Evolutionary conservation across 495 filamentous ascomycete species (phyloP).

Genomic region (Schizothecium vesticola): DNA sequence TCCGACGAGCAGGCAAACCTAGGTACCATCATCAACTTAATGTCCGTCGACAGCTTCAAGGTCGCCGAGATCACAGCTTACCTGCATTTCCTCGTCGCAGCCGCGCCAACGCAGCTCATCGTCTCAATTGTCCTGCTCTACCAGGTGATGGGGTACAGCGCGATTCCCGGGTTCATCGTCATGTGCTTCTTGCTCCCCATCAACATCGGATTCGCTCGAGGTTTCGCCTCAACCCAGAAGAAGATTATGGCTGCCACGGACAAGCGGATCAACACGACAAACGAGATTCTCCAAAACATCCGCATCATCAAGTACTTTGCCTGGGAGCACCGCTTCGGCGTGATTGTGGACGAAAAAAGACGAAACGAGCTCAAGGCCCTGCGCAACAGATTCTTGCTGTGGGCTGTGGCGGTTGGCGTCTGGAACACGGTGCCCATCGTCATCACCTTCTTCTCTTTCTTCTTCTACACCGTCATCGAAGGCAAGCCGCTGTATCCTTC

Average conservation of each 20-base stretch:
- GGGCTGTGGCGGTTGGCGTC: constrained; percentile 83
- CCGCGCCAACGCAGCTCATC: constrained; percentile 75
- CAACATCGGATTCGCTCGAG: constrained; percentile 79
- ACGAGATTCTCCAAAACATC: constrained; percentile 96
- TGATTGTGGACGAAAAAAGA: constrained; percentile 83
- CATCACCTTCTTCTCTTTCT: constrained; percentile 93
- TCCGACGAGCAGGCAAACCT: constrained; percentile 74
- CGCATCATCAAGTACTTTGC: constrained; percentile 99
- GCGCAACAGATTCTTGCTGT: constrained; percentile 79
- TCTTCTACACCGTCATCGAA: constrained; percentile 88
- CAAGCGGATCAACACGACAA: constrained; percentile 92
- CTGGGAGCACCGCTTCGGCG: constrained; percentile 90
- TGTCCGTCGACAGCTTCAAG: constrained; percentile 99
- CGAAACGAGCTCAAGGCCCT: constrained; percentile 70
- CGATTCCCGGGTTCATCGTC: constrained; percentile 86
- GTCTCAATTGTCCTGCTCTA: constrained; percentile 72
- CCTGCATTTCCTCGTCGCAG: constrained; percentile 82
- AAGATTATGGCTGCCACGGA: constrained; percentile 91
- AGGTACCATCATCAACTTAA: constrained; percentile 96
- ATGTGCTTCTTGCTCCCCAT: constrained; percentile 86
- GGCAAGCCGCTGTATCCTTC: constrained; percentile 86
- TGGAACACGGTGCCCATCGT: constrained; percentile 96
- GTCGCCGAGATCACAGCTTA: constrained; percentile 90
- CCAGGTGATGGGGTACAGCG: constrained; percentile 82
- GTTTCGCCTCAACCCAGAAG: constrained; percentile 80